phyloP scores from a whole-genome alignment of 352 stramenopile species.

The Pythium grandisporangium region DNA sequence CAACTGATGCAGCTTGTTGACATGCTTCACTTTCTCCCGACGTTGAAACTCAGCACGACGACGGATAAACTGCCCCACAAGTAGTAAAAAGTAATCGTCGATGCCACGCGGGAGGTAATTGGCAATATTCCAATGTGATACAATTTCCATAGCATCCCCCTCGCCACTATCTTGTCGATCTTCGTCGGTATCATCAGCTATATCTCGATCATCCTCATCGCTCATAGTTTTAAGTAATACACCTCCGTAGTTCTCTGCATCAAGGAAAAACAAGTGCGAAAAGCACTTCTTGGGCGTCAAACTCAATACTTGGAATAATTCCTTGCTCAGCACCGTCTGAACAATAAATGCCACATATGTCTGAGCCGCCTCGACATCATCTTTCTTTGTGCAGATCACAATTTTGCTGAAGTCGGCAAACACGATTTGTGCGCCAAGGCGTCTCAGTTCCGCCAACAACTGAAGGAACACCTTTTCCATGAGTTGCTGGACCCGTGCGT shows the following conservation, averaged over 20 bases:
- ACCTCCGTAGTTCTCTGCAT: conserved; percentile 95
- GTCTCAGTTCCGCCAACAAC: conserved; percentile 91
- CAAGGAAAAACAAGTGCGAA: conserved; percentile 91
- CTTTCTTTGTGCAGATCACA: conserved; percentile 59
- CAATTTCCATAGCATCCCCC: conserved; percentile 40
- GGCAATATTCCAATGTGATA: conserved; percentile 87
- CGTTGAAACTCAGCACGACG: conserved; percentile 51
- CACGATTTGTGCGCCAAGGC: conserved; percentile 92
- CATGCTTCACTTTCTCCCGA: conserved; percentile 16
- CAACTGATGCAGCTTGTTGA: not conserved
- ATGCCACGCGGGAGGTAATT: conserved; percentile 79
- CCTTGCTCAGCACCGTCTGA: conserved; percentile 82
- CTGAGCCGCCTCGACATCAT: conserved; percentile 76
- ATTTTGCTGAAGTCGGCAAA: conserved; percentile 81
- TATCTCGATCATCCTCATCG: conserved; percentile 6
- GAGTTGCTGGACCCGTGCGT: conserved; percentile 90
- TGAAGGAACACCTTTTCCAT: conserved; percentile 94
- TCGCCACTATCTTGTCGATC: conserved; percentile 18
- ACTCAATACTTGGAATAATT: conserved; percentile 77
- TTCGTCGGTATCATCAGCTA: conserved; percentile 11
- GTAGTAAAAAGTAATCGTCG: conserved; percentile 80
- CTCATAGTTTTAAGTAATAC: conserved; percentile 57
- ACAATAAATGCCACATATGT: conserved; percentile 95
- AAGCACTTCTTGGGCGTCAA: conserved; percentile 81
- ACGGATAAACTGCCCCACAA: conserved; percentile 87